These are phyloP conservation scores for Xylariomycetidae sp. DNA, from an alignment of 2,329 filamentous ascomycete species.

Conservation along the genomic window DNA sequence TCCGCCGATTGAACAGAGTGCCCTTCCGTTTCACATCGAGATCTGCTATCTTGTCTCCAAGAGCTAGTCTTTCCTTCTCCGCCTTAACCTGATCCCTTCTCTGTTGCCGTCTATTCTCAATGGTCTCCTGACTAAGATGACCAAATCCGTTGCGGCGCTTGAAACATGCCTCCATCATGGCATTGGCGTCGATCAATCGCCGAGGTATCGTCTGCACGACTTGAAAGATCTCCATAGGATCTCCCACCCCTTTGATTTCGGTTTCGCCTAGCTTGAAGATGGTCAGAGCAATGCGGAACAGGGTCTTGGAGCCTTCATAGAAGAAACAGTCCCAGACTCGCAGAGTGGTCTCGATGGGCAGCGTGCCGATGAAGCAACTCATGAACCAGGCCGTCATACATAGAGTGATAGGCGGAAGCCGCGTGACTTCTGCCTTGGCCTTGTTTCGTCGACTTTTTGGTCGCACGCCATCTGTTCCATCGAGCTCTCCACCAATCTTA, in stretches of 20 bases:
- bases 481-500: slow-evolving; percentile 78
- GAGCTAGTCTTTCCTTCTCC: slow-evolving; percentile 34
- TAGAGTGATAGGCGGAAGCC: slow-evolving; percentile 83
- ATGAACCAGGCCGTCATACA: slow-evolving; percentile 98
- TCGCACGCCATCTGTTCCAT: slow-evolving; percentile 36
- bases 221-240: slow-evolving; percentile 95
- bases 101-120: slow-evolving; percentile 71
- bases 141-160: slow-evolving; percentile 75
- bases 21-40: slow-evolving; percentile 35
- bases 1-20: slow-evolving; percentile 41
- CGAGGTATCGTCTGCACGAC: slow-evolving; percentile 85
- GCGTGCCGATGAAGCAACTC: slow-evolving; percentile 89
- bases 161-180: slow-evolving; percentile 78
- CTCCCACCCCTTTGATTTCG: slow-evolving; percentile 72
- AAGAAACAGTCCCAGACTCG: slow-evolving; percentile 96
- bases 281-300: slow-evolving; percentile 86
- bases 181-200: slow-evolving; percentile 75
- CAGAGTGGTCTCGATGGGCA: slow-evolving; percentile 87
- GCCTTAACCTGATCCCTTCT: slow-evolving; percentile 50
- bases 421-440: slow-evolving; percentile 38
- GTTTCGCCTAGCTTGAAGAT: slow-evolving; percentile 85
- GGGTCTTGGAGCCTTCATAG: slow-evolving; percentile 88
- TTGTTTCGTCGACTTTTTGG: slow-evolving; percentile 36
- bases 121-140: slow-evolving; percentile 73
- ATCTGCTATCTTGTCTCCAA: slow-evolving; percentile 27